These are phyloP conservation scores for Talaromyces funiculosus DNA, from an alignment of 2,329 filamentous ascomycete genomes.

Conservation along the genomic window DNA sequence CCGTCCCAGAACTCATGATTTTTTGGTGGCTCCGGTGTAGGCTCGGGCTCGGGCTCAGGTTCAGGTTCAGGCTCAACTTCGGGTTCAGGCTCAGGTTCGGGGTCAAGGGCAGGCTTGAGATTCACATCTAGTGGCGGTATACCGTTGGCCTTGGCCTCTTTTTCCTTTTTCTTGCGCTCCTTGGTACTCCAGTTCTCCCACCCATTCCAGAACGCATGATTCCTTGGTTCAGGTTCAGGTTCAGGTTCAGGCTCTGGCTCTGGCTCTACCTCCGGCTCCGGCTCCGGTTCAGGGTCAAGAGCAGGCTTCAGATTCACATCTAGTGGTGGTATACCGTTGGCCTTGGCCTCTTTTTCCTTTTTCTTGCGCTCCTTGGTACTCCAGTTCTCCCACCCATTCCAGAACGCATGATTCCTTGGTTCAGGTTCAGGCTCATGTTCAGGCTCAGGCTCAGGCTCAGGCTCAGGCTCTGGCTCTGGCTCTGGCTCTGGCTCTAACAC, in stretches of 20 bases:
- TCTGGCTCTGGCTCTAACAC: slow-evolving; percentile 9
- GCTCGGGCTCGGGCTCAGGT: slow-evolving; percentile 28
- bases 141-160: slow-evolving; percentile 5
- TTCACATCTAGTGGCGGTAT: slow-evolving; percentile 14
- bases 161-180: slow-evolving; percentile 10
- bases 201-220: slow-evolving; percentile 11
- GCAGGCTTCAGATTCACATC: slow-evolving; percentile 13
- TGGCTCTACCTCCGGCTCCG: slow-evolving; percentile 6
- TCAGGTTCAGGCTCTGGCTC: slow-evolving; percentile 8
- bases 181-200: slow-evolving; percentile 3
- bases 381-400: slow-evolving; percentile 10
- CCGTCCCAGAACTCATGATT: slow-evolving; percentile 14
- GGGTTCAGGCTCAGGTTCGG: slow-evolving; percentile 10
- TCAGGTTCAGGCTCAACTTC: slow-evolving; percentile 20
- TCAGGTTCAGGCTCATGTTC: background rate
- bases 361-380: background rate
- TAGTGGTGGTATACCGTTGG: slow-evolving; percentile 6
- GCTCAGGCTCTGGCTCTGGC: slow-evolving; percentile 1
- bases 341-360: slow-evolving; percentile 11
- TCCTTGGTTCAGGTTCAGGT: background rate
- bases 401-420: slow-evolving; percentile 11
- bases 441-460: slow-evolving; percentile 6
- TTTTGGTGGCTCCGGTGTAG: slow-evolving; percentile 21
- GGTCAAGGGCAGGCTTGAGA: slow-evolving; percentile 11
- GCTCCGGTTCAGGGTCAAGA: slow-evolving; percentile 11